Conservation (phyloP, 305 asterid genomes). For the Ajuga reptans region DNA sequence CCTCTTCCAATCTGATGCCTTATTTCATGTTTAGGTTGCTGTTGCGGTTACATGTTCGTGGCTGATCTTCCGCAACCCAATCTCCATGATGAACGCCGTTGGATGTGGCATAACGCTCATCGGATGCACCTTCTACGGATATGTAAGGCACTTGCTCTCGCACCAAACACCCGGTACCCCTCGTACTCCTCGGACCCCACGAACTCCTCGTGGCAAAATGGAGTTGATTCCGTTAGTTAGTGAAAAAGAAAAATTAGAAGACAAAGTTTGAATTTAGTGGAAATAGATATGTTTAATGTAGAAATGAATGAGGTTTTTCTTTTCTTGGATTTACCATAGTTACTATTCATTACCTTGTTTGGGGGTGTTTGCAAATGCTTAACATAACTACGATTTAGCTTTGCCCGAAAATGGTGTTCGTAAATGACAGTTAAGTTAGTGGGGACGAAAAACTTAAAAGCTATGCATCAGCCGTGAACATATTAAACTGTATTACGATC, state of each 20-base stretch:
- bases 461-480: too few relatives aligned
- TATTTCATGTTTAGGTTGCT: constrained; percentile 49
- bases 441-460: too few relatives aligned
- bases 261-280: constrained; percentile 41
- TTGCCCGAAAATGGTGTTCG: too few relatives aligned
- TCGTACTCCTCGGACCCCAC: constrained; percentile 60
- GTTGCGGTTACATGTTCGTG: constrained; percentile 93
- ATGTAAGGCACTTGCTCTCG: constrained; percentile 63
- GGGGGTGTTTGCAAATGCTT: not conserved
- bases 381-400: too few relatives aligned
- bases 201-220: constrained; percentile 45
- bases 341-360: not conserved
- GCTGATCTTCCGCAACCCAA: constrained; percentile 82
- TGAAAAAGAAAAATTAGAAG: constrained; percentile 67
- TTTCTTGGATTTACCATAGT: not conserved
- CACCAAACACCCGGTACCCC: constrained; percentile 60
- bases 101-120: constrained; percentile 69
- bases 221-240: constrained; percentile 61
- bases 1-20: not conserved
- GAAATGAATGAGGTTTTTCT: constrained; percentile 10
- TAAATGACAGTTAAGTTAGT: too few relatives aligned
- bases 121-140: constrained; percentile 85
- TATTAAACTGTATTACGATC: too few relatives aligned
- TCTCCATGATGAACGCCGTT: constrained; percentile 65
- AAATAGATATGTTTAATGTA: constrained; percentile 10